Evolutionary conservation across 352 stramenopile species (phyloP), one percentile per base, ranked within the genome.

Genomic region (Pilasporangium apinafurcum): DNA sequence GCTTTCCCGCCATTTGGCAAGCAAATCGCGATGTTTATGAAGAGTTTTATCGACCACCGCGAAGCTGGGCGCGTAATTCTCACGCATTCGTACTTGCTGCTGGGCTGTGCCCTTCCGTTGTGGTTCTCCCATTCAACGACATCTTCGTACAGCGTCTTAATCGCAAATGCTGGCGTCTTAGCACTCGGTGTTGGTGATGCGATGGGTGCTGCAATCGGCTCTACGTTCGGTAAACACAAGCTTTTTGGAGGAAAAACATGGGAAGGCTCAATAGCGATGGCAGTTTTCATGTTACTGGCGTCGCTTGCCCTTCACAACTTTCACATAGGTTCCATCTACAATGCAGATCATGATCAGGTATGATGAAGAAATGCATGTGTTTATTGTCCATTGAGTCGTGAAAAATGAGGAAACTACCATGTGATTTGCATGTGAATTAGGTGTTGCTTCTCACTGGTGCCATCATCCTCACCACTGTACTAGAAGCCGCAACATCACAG

Each of bases 51-150:
- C 45, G 80, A 92, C 60, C 59, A 78, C 42, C 73, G 80, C 10
- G 80, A 92, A 30, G 70, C 53, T 12, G 80, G 80, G 8, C 68
- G 64, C 26, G 52, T 86, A 18, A 77, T 89, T 21, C 41, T 92
- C 31, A 90, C 74, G 5, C 80, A 90, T 49, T 83, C 73, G 29
- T 92, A 92, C 47, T 37, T 92, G 32, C 62, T 92, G 2, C 56
- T 92, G 1, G 77, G 80, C 2, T 90, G 80, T 46, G 80, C 80
- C 10, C 35, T 92, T 13, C 80, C 80, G 2, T 45, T 87, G 14
- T 92, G 80, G 80, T 56, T 92, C 18, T 51, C 57, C 5, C 35
- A 44, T 10, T 37, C 42, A n/a, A 41, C 47, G 8, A 47, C 4
- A 8, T 32, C 10, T 13, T 14, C 1, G 28, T 44, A 8, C 30